Evolutionary conservation across 768 basidiomycete genomes (phyloP).

Genomic region (Scleroderma citrinum): DNA sequence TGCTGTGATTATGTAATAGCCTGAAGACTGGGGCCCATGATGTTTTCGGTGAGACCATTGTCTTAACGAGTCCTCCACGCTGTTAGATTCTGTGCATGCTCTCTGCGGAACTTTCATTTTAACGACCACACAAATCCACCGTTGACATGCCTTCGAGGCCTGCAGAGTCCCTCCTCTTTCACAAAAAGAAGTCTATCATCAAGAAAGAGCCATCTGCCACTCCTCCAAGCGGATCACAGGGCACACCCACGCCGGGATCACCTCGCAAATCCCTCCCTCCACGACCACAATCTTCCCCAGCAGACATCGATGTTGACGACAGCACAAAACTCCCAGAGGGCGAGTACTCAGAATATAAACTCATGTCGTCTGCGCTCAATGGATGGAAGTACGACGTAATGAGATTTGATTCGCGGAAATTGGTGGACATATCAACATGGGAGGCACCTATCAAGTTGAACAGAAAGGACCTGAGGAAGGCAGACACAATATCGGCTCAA

Average conservation of each 20-base stretch:
- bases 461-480: slow-evolving; percentile 69
- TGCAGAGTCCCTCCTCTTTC: slow-evolving; percentile 54
- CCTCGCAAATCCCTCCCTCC: slow-evolving; percentile 34
- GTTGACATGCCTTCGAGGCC: slow-evolving; percentile 24
- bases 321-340: slow-evolving; percentile 55
- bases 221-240: slow-evolving; percentile 9
- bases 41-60: neutral
- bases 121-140: too few relatives aligned
- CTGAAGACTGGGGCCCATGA: neutral
- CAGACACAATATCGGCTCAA: slow-evolving; percentile 33
- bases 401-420: slow-evolving; percentile 79
- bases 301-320: slow-evolving; percentile 50
- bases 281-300: slow-evolving; percentile 36
- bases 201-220: slow-evolving; percentile 16
- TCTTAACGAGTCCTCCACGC: too few relatives aligned
- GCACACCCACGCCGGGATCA: slow-evolving; percentile 12
- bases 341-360: slow-evolving; percentile 67
- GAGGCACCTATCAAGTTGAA: slow-evolving; percentile 77
- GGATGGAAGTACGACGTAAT: slow-evolving; percentile 92
- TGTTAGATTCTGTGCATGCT: neutral
- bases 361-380: slow-evolving; percentile 74
- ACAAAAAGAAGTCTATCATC: slow-evolving; percentile 51
- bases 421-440: slow-evolving; percentile 67
- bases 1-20: neutral
- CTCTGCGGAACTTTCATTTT: neutral